A percentile compares a stretch with the other conserved stretches of the same genome.
These are phyloP conservation scores for Paratrypanosoma confusum DNA, from an alignment of 208 protist species.

Conservation along the genomic window DNA sequence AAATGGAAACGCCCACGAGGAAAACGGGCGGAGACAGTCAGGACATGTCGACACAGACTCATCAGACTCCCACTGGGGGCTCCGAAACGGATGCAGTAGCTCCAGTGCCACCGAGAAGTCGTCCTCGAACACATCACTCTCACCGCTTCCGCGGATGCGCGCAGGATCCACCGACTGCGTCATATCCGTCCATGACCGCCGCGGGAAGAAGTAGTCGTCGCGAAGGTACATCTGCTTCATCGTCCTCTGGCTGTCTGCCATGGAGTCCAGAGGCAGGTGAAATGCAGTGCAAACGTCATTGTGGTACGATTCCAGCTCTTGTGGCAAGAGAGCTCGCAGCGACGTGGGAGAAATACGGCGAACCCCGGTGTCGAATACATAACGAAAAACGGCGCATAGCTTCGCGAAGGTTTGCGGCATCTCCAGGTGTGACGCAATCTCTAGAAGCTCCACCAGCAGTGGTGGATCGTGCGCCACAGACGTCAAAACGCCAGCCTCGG, in stretches of 20 bases:
- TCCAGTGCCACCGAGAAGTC: constrained; percentile 26
- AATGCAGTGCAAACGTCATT: constrained; percentile 17
- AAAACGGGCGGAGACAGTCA: constrained; percentile 24
- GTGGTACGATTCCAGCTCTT: constrained; percentile 22
- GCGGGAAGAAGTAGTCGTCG: constrained; percentile 50
- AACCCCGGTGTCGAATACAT: constrained; percentile 14
- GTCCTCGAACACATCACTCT: constrained; percentile 10
- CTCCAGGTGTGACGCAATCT: constrained; percentile 12
- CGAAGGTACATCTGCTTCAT: constrained; percentile 10
- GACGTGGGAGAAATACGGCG: neutral
- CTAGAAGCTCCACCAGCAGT: constrained; percentile 16
- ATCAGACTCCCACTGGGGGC: constrained; percentile 46
- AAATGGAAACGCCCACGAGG: constrained; percentile 12
- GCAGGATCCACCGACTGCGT: constrained; percentile 13
- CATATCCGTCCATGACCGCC: constrained; percentile 1
- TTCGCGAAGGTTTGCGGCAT: constrained; percentile 10
- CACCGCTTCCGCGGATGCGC: neutral
- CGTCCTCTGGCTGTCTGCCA: too few species aligned
- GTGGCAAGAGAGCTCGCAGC: constrained; percentile 10
- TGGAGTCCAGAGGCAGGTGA: constrained; percentile 10
- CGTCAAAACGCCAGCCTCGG: neutral
- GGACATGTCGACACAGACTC: constrained; percentile 28
- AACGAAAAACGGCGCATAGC: constrained; percentile 12
- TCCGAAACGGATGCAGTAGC: constrained; percentile 24
- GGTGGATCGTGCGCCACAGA: constrained; percentile 6